Percentiles rank a stretch among this genome's conserved stretches.
Evolutionary conservation across 148 eudicot species (phyloP).

Genomic region (Persicaria tinctoria): DNA sequence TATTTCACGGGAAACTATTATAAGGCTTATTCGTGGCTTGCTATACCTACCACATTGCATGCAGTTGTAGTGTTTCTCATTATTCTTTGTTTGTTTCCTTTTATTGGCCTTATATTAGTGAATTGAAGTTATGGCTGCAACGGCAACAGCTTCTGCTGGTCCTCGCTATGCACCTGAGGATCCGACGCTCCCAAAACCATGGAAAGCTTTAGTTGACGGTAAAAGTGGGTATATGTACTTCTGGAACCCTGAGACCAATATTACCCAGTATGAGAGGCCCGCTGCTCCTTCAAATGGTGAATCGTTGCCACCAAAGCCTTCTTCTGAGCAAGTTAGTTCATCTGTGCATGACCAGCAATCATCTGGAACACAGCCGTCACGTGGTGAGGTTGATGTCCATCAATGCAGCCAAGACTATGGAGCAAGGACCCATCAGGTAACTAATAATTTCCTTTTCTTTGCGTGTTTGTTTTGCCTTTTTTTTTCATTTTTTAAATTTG

Average conservation of each 20-base stretch:
- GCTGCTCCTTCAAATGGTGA: constrained; percentile 26
- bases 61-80: background rate
- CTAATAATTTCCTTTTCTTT: background rate
- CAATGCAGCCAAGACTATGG: constrained; percentile 32
- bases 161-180: constrained; percentile 90
- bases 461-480: background rate
- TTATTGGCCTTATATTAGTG: constrained; percentile 4
- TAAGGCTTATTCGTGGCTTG: background rate
- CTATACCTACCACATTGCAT: background rate
- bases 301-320: constrained; percentile 24
- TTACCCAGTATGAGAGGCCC: constrained; percentile 92
- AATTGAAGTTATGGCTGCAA: constrained; percentile 36
- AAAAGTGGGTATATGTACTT: constrained; percentile 84
- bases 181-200: constrained; percentile 90
- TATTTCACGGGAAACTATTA: background rate
- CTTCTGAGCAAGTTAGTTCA: constrained; percentile 38
- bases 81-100: background rate
- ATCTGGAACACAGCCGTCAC: constrained; percentile 28
- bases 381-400: constrained; percentile 34
- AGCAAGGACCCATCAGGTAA: constrained; percentile 48
- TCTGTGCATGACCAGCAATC: constrained; percentile 56
- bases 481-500: too few species aligned
- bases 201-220: constrained; percentile 92
- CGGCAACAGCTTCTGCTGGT: constrained; percentile 50
- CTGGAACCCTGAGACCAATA: constrained; percentile 96